Evolutionary conservation across 345 rosid genomes (phyloP), one percentile per base, ranked within the genome.

Genomic region (Ricinus communis): DNA sequence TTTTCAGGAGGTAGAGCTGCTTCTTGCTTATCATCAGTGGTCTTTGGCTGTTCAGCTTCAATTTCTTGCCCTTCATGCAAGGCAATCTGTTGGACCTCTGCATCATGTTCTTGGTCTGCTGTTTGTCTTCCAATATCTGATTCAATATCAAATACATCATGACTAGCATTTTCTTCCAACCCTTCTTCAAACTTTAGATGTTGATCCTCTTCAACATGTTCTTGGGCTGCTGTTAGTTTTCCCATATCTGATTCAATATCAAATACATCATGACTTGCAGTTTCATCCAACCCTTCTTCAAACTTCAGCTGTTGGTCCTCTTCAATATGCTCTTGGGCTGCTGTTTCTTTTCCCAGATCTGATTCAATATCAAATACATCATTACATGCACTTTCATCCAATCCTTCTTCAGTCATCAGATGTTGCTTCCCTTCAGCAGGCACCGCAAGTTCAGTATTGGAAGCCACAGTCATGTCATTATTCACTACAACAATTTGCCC

Each of bases 51-150:
- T 55, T 82, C 82, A 57, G 66, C 70, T 75, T 80, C 87, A 76
- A 72, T 83, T 61, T 80, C 86, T 69, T 68, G 71, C 68, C 52
- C 70, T 50, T 70, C 82, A 27, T 62, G 81, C 46, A 76, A 64
- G 70, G 45, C 72, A 66, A 58, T 69, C 31, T 46, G 79, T 61
- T 80, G 85, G 41, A 76, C 69, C 74, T 66, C 72, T 71, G 59
- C 50, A 74, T 27, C 74, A 45, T 24, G 73, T 33, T 81, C 82
- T 61, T 76, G 77, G 66, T 51, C 68, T 47, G 59, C 47, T 71
- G 68, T 60, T 49, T 70, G 76, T 51, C 68, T 73, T 59, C 43
- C 78, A 10, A 18, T 60, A 21, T 21, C 62, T 49, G 65, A 28
- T 46, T 55, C 77, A 65, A 40, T 49, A 31, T 65, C 70, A 43